phyloP scores from a whole-genome alignment of 805 yeast species.

The Pichia thaimueangensis region DNA sequence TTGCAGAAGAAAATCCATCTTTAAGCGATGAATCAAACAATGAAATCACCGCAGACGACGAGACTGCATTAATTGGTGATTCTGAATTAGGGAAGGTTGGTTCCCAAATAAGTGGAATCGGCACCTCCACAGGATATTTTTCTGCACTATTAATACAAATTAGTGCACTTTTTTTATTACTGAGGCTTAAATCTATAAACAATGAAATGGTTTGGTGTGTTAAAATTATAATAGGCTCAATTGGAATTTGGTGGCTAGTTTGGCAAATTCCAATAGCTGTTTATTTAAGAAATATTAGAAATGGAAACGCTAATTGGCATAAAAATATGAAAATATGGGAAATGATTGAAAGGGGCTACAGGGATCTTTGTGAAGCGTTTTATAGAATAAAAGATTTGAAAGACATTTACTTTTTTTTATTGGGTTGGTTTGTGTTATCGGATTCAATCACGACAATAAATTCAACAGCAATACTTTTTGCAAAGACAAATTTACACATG shows the following conservation, averaged over 20 bases:
- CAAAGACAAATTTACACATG: constrained; percentile 66
- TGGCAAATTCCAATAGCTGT: constrained; percentile 59
- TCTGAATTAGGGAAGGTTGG: constrained; percentile 33
- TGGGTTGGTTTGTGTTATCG: constrained; percentile 72
- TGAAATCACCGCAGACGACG: constrained; percentile 2
- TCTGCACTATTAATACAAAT: constrained; percentile 66
- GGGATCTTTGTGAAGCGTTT: constrained; percentile 47
- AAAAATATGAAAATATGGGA: background rate
- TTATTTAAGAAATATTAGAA: constrained; percentile 29
- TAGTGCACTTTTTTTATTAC: constrained; percentile 42
- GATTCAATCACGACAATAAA: constrained; percentile 75
- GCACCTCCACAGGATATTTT: constrained; percentile 65
- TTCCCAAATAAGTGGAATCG: constrained; percentile 55
- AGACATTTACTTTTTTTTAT: constrained; percentile 59
- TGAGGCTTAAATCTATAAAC: constrained; percentile 11
- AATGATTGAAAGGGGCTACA: constrained; percentile 48
- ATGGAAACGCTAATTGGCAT: background rate
- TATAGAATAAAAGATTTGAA: constrained; percentile 51
- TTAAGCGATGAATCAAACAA: background rate
- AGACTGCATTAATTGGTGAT: background rate
- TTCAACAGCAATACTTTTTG: constrained; percentile 71
- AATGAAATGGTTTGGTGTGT: constrained; percentile 34
- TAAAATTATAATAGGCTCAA: constrained; percentile 52
- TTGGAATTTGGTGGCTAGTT: constrained; percentile 73
- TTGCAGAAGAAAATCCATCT: background rate